Evolutionary conservation across 139 green algal species (phyloP), one percentile per base, ranked within the genome.

Genomic region (Trebouxia sp.): DNA sequence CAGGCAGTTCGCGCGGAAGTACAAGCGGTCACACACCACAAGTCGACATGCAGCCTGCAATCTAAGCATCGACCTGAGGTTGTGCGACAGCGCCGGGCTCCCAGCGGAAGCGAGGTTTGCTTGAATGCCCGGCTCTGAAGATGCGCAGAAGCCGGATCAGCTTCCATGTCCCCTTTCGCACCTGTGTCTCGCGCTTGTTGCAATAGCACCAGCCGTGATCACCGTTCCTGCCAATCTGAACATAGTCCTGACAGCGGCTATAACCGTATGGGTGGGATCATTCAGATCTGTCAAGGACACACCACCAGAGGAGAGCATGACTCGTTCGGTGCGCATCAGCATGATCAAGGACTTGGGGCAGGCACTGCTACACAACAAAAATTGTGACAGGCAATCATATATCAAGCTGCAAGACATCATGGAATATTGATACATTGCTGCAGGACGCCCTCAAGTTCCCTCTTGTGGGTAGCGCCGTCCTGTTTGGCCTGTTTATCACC

Each of bases 381-480:
- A 12, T 56, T 15, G 14, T 56, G 48, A 56, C 48, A 26, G 14
- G 15, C 48, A 15, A 26, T 15, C 48, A 26, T 56, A 15, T 15
- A 56, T 15, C 48, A 15, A 26, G 48, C 15, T 1, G 26, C 26
- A 15, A 67, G 55, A 1, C 24, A 14, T 32, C 17, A 37, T 10
- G 1, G 17, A 32, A 67, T 50, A 15, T 17, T 12, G 0, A 35
- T 12, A 17, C 5, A 6, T 24, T 38, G 4, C 41, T 77, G 41
- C 84, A 95, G 85, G 96, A 99, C 78, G 96, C 96, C 10, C 94
- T 98, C 87, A 91, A 90, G 30, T 99, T 99, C 75, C 97, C 97
- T 9, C 55, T 99, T 35, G 90, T 99, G 0, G 97, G 97, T 24
- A 96, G 88, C 75, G 90, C 90, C 42, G 92, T 99, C n/a, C 93